Evolutionary conservation across 2,329 filamentous ascomycete genomes (phyloP).

Genomic region (Cladophialophora psammophila): DNA sequence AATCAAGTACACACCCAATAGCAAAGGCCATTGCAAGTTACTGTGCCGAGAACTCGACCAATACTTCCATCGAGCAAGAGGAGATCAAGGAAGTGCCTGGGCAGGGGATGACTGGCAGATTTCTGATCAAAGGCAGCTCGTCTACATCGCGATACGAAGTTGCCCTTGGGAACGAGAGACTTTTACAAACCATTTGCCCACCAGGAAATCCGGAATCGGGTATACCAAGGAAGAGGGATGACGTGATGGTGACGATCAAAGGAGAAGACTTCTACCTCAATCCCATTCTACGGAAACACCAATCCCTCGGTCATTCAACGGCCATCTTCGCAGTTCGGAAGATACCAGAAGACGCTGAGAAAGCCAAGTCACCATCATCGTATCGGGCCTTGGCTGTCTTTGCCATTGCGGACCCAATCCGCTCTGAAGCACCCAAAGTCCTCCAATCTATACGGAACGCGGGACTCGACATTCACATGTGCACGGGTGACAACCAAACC

Average conservation of each 20-base stretch:
- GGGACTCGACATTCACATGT: constrained; percentile 80
- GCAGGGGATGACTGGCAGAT: constrained; percentile 63
- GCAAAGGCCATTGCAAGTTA: constrained; percentile 62
- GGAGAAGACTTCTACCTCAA: constrained; percentile 27
- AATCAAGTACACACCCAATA: constrained; percentile 67
- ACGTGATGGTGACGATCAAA: background rate
- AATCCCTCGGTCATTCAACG: constrained; percentile 51
- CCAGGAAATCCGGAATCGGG: background rate
- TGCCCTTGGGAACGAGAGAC: constrained; percentile 65
- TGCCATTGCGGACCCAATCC: constrained; percentile 81
- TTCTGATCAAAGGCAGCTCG: constrained; percentile 47
- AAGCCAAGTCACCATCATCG: background rate
- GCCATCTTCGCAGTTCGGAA: constrained; percentile 53
- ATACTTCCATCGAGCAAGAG: constrained; percentile 42
- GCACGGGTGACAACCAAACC: constrained; percentile 87
- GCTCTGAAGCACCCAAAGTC: constrained; percentile 72
- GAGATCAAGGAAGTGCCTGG: constrained; percentile 63
- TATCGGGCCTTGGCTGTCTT: constrained; percentile 68
- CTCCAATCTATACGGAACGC: constrained; percentile 69
- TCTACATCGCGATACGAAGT: constrained; percentile 50
- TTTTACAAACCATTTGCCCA: constrained; percentile 48
- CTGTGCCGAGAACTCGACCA: constrained; percentile 47
- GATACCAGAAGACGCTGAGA: constrained; percentile 29
- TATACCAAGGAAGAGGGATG: background rate
- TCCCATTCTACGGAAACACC: constrained; percentile 27